Evolutionary conservation across 2,329 filamentous ascomycete genomes (phyloP), one percentile per base, ranked within the genome.

Genomic region (Arthrinium phaeospermum): DNA sequence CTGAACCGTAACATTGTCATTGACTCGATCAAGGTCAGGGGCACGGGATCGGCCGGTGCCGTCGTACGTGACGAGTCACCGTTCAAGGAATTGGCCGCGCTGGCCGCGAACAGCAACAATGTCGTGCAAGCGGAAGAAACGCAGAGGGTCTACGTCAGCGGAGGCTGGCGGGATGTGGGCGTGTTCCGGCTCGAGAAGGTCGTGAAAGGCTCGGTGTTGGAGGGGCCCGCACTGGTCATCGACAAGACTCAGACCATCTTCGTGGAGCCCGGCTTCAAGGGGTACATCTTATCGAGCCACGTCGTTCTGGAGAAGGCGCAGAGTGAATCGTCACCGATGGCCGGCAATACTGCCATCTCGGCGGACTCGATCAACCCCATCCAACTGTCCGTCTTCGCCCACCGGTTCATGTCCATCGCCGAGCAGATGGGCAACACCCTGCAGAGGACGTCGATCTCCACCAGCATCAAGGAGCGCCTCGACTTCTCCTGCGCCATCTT

Each of bases 401-500:
- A 95, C 80, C 87, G 93, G 1, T 95, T 95, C 83, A 95, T 95
- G 93, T 91, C 91, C 2, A 93, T 95, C 74, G 93, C 93, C 0
- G 93, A 95, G 80, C 93, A 95, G 78, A 95, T 95, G 92, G 93
- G 93, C 0, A 87, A 92, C 70, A 91, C 92, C 3, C 82, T 95
- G 24, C 92, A 95, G 77, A 94, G 94, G 82, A 94, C 92, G 0
- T 91, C 91, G 75, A 91, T 95, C 13, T 92, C 89, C 72, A 94
- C 91, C 0, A 95, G 94, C 75, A 92, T 95, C 80, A 93, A 95
- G 77, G 93, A 95, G 79, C 88, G 93, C 3, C 86, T 95, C 1
- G 93, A 96, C 78, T 96, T 94, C 78, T 94, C 92, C 1, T 96
- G 93, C 75, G 93, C 93, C 2, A 84, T 96, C 0, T 96, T 96